These are phyloP conservation scores for Penicillium sp. DNA, from an alignment of 2,329 filamentous ascomycete species.

Conservation along the genomic window DNA sequence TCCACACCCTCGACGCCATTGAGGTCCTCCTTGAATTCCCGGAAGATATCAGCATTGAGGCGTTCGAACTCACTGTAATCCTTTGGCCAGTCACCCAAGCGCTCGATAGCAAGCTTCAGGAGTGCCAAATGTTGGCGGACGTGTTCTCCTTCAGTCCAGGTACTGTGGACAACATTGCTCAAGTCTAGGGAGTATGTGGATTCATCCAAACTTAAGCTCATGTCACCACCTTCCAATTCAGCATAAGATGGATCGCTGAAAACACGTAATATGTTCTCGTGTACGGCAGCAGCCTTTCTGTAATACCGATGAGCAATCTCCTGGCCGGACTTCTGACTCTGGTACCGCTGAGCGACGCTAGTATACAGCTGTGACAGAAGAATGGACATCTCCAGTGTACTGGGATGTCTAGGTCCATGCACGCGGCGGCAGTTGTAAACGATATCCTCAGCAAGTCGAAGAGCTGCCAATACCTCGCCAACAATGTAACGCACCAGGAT, in stretches of 20 bases:
- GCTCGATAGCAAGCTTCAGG: constrained; percentile 38
- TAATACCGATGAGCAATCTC: constrained; percentile 37
- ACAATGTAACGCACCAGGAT: constrained; percentile 49
- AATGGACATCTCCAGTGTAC: constrained; percentile 47
- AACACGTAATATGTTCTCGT: constrained; percentile 36
- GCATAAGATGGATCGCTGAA: constrained; percentile 31
- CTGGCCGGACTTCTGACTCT: constrained; percentile 27
- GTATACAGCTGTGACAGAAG: constrained; percentile 51
- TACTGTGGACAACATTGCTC: constrained; percentile 14
- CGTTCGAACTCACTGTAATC: constrained; percentile 46
- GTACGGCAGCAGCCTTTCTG: constrained; percentile 33
- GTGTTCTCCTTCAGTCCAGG: constrained; percentile 25
- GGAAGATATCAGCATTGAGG: constrained; percentile 44
- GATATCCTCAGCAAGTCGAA: constrained; percentile 51
- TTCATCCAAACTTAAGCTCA: constrained; percentile 20
- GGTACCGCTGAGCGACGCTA: constrained; percentile 32
- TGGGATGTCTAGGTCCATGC: constrained; percentile 45
- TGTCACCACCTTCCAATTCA: constrained; percentile 25
- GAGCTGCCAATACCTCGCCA: constrained; percentile 42
- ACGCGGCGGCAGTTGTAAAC: constrained; percentile 54
- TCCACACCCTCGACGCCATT: constrained; percentile 44
- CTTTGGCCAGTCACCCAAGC: constrained; percentile 44
- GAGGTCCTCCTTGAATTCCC: constrained; percentile 36
- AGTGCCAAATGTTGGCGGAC: constrained; percentile 36
- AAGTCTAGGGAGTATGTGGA: constrained; percentile 22